phyloP scores from a whole-genome alignment of 495 filamentous ascomycete genomes.

The Penicillium dipodomyicola region DNA sequence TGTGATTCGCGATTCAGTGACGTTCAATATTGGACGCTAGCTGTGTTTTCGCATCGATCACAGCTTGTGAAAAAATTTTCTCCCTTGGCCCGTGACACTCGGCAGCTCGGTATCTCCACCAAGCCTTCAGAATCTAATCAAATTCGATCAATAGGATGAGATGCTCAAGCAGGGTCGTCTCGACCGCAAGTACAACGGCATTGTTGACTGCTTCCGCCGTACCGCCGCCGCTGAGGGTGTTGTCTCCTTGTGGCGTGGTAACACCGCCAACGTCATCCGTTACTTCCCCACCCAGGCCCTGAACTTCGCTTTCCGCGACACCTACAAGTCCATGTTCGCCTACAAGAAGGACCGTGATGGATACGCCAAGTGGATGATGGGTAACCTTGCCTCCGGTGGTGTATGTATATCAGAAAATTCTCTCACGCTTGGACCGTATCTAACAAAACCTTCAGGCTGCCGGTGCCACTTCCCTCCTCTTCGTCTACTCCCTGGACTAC shows the following conservation, averaged over 20 bases:
- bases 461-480: constrained; percentile 99
- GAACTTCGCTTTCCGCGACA: constrained; percentile 99
- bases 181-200: constrained; percentile 93
- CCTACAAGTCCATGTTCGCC: constrained; percentile 99
- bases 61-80: constrained; percentile 9
- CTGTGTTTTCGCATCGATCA: not conserved
- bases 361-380: constrained; percentile 98
- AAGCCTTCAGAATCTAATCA: constrained; percentile 20
- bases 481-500: constrained; percentile 99
- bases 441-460: constrained; percentile 64
- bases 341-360: constrained; percentile 99
- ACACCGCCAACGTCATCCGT: constrained; percentile 99
- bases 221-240: constrained; percentile 77
- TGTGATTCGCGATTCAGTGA: not conserved
- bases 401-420: constrained; percentile 55
- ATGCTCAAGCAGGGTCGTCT: constrained; percentile 99
- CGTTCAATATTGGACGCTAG: not conserved
- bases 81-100: constrained; percentile 11
- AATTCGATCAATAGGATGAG: constrained; percentile 72
- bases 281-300: constrained; percentile 99
- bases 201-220: constrained; percentile 89
- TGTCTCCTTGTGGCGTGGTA: constrained; percentile 94
- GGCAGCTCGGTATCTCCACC: constrained; percentile 1
- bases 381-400: constrained; percentile 99
- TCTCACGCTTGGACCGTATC: not conserved